Evolutionary conservation across 2,329 filamentous ascomycete species (phyloP).

Genomic region (Niveomyces coronatus): DNA sequence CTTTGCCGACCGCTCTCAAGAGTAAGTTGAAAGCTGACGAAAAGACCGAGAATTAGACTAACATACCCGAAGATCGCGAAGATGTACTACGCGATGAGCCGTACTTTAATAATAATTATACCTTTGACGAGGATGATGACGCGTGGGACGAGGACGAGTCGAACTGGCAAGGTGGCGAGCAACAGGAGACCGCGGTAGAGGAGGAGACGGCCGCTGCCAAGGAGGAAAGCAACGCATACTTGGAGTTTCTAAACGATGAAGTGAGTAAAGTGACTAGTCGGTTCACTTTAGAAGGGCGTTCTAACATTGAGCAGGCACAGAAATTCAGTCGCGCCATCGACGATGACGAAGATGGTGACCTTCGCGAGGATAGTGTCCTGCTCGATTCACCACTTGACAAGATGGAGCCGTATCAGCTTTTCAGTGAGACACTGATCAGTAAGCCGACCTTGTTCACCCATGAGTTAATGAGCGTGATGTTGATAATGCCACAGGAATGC

Average conservation of each 20-base stretch:
- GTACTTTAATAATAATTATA: constrained; percentile 52
- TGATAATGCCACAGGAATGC: constrained; percentile 66
- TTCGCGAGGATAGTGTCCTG: constrained; percentile 84
- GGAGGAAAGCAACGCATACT: constrained; percentile 87
- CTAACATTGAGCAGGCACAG: constrained; percentile 50
- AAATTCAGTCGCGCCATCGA: constrained; percentile 66
- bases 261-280: constrained; percentile 41
- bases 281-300: no score
- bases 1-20: constrained; percentile 76
- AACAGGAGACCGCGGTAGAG: constrained; percentile 52
- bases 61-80: constrained; percentile 60
- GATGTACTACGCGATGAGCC: constrained; percentile 87
- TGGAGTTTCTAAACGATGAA: constrained; percentile 93
- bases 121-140: constrained; percentile 66
- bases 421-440: constrained; percentile 76
- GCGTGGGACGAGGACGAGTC: constrained; percentile 75
- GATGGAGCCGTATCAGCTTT: constrained; percentile 85
- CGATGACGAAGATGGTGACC: constrained; percentile 71
- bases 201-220: constrained; percentile 59
- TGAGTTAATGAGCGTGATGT: neutral
- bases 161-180: constrained; percentile 69
- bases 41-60: constrained; percentile 13
- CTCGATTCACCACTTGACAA: constrained; percentile 93
- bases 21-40: no score
- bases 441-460: no score